phyloP scores from a whole-genome alignment of 352 stramenopile species.

The Phytophthora ohioensis region DNA sequence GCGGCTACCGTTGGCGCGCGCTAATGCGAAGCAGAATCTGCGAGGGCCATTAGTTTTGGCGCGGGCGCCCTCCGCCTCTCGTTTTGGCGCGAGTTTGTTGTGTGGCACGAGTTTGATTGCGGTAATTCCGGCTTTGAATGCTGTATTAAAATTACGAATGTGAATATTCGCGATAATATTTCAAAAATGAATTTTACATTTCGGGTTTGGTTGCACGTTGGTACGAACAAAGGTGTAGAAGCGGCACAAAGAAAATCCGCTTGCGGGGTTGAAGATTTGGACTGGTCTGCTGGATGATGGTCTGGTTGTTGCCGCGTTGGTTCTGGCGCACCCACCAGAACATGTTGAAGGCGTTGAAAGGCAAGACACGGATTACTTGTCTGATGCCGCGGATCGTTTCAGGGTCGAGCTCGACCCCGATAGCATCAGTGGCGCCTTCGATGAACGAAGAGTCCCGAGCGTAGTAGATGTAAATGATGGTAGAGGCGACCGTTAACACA shows the following conservation, averaged over 20 bases:
- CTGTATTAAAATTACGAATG: too few species aligned
- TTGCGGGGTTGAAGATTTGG: conserved; percentile 57
- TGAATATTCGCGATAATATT: too few species aligned
- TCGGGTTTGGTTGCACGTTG: too few species aligned
- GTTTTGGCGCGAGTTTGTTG: too few species aligned
- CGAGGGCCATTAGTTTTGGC: too few species aligned
- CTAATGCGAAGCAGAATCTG: too few species aligned
- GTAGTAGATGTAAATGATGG: conserved; percentile 57
- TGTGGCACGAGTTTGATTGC: too few species aligned
- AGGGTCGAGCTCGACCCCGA: conserved; percentile 51
- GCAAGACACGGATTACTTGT: conserved; percentile 45
- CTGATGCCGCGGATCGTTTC: conserved; percentile 61
- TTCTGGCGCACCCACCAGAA: conserved; percentile 70
- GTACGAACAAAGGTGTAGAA: conserved; percentile 11
- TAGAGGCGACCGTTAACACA: conserved; percentile 42
- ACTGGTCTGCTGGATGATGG: conserved; percentile 72
- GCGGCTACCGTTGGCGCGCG: too few species aligned
- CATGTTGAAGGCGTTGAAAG: conserved; percentile 56
- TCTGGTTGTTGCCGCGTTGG: conserved; percentile 72
- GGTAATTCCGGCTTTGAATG: too few species aligned
- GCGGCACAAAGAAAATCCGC: conserved; percentile 53
- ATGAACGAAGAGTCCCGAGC: conserved; percentile 60
- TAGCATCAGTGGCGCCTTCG: conserved; percentile 46
- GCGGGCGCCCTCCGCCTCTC: too few species aligned
- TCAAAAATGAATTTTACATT: too few species aligned